Evolutionary conservation across 2,329 filamentous ascomycete genomes (phyloP), one percentile per base, ranked within the genome.

Genomic region (Simplicillium sp.): DNA sequence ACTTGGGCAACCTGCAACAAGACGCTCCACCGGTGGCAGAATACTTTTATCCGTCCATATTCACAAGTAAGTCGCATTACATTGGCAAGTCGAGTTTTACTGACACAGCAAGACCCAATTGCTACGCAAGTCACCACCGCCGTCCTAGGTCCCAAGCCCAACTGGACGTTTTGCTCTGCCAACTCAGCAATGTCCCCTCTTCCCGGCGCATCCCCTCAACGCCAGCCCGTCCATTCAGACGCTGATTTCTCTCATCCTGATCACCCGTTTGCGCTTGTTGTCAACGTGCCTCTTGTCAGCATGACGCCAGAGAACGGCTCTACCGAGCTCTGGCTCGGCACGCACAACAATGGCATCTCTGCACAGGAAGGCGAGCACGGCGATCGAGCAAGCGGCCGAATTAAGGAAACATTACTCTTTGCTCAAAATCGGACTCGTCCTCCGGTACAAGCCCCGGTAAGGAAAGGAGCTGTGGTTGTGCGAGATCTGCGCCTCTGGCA

Each of bases 401-500:
- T 79, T 47, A 65, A 53, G 13, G 44, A 61, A 34, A 51, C 57
- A 1, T 50, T 66, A 2, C 48, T 77, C 1, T 61, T 60, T 2
- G 52, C 59, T 38, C 59, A 67, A 6, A 44, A 58, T 2, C 41
- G 49, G 3, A 48, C 59, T 2, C 54, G 65, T 7, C 62, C 67
- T 6, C 72, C 72, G 0, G 52, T 65, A 11, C 75, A 79, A 49
- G 72, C 74, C 0, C 41, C 56, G 3, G 64, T 77, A 1, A 61
- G 61, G 29, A 76, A 75, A 48, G 75, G 77, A 0, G 70, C 71
- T 32, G 52, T 81, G 16, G 62, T 80, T 29, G 51, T 82, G 25
- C 64, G 79, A 2, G 77, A 82, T 51, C 54, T 82, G 40, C 60
- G 77, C 17, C 65, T 80, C 5, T 82, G 77, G 77, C 77, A 82